Evolutionary conservation across 805 yeast species (phyloP).

Genomic region (Cyberlindnera suaveolens): DNA sequence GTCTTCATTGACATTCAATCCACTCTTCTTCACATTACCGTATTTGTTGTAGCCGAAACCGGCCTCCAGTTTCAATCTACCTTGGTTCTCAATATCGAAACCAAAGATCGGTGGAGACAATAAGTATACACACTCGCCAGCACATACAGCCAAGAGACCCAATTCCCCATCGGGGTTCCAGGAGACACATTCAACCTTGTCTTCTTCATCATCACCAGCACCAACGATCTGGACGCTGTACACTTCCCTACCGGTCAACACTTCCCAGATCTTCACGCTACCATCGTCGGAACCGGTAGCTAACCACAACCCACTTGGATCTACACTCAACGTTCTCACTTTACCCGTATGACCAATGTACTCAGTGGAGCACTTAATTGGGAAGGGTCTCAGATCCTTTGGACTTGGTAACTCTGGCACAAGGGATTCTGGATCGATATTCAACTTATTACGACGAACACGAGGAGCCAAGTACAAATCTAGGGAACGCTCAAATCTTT

Average conservation of each 20-base stretch:
- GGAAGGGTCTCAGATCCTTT: slow-evolving; percentile 94
- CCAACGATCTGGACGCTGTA: slow-evolving; percentile 47
- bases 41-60: slow-evolving; percentile 86
- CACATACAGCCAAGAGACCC: slow-evolving; percentile 81
- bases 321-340: slow-evolving; percentile 76
- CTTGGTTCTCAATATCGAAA: slow-evolving; percentile 74
- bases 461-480: slow-evolving; percentile 96
- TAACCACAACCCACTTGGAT: slow-evolving; percentile 87
- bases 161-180: slow-evolving; percentile 81
- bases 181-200: slow-evolving; percentile 70
- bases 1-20: slow-evolving; percentile 32
- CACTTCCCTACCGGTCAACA: slow-evolving; percentile 90
- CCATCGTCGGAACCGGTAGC: slow-evolving; percentile 99
- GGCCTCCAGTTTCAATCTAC: slow-evolving; percentile 71
- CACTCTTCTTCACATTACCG: slow-evolving; percentile 44
- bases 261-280: slow-evolving; percentile 93
- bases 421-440: slow-evolving; percentile 92
- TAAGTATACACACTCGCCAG: slow-evolving; percentile 73
- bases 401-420: slow-evolving; percentile 97
- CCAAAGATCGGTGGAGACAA: slow-evolving; percentile 91
- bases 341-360: slow-evolving; percentile 81
- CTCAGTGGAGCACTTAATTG: slow-evolving; percentile 78
- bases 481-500: slow-evolving; percentile 87
- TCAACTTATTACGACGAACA: slow-evolving; percentile 81
- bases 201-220: slow-evolving; percentile 58